These are phyloP conservation scores for Saksenaea vasiformis DNA, from an alignment of 371 early-diverging fungal species.

Conservation along the genomic window DNA sequence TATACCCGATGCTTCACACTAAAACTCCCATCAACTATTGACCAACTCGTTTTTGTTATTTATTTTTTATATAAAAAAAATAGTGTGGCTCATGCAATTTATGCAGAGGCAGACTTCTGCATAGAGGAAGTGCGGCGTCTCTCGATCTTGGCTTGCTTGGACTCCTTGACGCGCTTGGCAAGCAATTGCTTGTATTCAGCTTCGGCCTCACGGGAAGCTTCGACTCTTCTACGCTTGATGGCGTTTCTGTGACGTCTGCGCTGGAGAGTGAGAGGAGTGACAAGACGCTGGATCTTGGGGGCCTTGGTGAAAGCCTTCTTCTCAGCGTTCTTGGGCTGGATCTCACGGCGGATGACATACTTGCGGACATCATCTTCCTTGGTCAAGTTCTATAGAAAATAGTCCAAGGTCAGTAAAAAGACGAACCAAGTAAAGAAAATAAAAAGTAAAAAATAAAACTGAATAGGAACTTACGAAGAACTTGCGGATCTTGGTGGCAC, in stretches of 20 bases:
- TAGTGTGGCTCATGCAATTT: conserved; percentile 18
- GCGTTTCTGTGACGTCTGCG: conserved; percentile 86
- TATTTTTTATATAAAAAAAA: conserved; percentile 14
- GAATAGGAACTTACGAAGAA: conserved; percentile 75
- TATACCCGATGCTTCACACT: no score
- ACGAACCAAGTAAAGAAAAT: no score
- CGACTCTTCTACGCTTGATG: conserved; percentile 80
- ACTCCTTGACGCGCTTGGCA: conserved; percentile 90
- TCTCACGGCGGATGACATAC: conserved; percentile 97
- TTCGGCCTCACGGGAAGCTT: conserved; percentile 84
- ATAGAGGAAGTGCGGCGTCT: conserved; percentile 65
- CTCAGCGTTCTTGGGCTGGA: conserved; percentile 82
- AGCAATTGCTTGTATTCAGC: conserved; percentile 92
- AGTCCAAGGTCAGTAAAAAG: no score
- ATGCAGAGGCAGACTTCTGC: conserved; percentile 59
- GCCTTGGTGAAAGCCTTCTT: conserved; percentile 95
- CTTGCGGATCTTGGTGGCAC: conserved; percentile 98
- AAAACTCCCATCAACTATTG: neutral
- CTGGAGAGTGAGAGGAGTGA: conserved; percentile 93
- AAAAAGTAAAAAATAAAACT: neutral
- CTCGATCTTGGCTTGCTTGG: conserved; percentile 71
- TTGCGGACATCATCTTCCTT: conserved; percentile 98
- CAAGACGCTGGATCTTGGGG: conserved; percentile 95
- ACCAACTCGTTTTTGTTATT: conserved; percentile 8
- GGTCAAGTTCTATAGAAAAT: conserved; percentile 75